These are phyloP conservation scores for Tolypocladium paradoxum DNA, from an alignment of 2,329 filamentous ascomycete genomes.

Conservation along the genomic window DNA sequence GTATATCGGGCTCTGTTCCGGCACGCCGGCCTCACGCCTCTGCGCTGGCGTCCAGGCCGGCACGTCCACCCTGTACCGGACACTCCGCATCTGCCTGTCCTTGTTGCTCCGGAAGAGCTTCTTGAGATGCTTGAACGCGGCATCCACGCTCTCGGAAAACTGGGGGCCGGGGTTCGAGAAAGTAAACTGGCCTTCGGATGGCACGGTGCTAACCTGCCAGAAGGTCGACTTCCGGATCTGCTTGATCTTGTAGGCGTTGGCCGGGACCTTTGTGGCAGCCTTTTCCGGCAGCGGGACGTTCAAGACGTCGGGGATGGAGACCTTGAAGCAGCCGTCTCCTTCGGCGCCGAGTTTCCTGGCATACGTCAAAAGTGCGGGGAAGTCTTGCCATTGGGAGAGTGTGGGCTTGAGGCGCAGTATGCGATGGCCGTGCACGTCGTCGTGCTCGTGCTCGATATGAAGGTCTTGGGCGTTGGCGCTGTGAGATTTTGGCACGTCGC, in stretches of 20 bases:
- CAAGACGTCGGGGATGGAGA: constrained; percentile 20
- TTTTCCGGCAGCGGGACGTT: constrained; percentile 21
- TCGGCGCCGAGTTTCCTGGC: constrained; percentile 19
- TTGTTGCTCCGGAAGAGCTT: constrained; percentile 24
- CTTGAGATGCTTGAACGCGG: constrained; percentile 21
- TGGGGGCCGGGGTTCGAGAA: constrained; percentile 13
- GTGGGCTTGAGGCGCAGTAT: constrained; percentile 24
- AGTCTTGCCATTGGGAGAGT: constrained; percentile 23
- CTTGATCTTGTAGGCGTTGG: constrained; percentile 25
- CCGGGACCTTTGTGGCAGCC: constrained; percentile 15
- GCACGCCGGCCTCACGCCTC: constrained; percentile 23
- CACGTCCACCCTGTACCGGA: constrained; percentile 27
- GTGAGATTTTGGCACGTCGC: neutral
- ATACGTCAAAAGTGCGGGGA: constrained; percentile 22
- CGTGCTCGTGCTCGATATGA: constrained; percentile 19
- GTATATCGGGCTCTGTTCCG: constrained; percentile 24
- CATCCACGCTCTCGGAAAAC: constrained; percentile 13
- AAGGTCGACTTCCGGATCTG: constrained; percentile 23
- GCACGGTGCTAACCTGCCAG: constrained; percentile 25
- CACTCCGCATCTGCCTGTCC: constrained; percentile 23
- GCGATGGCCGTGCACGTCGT: constrained; percentile 17
- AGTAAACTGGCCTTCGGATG: constrained; percentile 21
- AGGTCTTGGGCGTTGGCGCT: neutral
- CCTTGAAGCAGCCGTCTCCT: constrained; percentile 27
- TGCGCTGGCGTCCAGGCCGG: constrained; percentile 26